Percentiles rank a stretch among this genome's conserved stretches.
phyloP scores from a whole-genome alignment of 257 asterid species.

The Solanum virginianum region DNA sequence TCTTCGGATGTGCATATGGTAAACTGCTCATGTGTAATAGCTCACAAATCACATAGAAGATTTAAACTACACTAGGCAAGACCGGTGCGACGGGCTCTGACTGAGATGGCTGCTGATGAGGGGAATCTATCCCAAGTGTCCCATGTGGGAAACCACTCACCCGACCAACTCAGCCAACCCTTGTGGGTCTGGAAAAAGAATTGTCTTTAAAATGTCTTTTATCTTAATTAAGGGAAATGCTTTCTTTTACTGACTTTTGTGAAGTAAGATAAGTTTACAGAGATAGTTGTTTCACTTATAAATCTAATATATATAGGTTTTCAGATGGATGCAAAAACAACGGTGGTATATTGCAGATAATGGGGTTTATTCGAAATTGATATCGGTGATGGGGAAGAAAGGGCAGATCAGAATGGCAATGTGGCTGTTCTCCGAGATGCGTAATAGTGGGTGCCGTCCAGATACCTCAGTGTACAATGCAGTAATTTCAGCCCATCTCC shows the following conservation, averaged over 20 bases:
- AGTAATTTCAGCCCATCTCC: conserved; percentile 86
- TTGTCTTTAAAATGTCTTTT: background rate
- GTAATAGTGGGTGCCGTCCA: conserved; percentile 86
- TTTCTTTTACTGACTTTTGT: background rate
- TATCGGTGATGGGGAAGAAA: conserved; percentile 92
- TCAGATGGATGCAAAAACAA: conserved; percentile 99
- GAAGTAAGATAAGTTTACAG: background rate
- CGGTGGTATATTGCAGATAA: conserved; percentile 91
- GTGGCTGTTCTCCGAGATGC: conserved; percentile 99
- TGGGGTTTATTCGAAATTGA: conserved; percentile 87
- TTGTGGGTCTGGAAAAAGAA: background rate
- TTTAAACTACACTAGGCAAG: background rate
- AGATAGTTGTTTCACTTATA: background rate
- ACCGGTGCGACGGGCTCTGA: background rate
- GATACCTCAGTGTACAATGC: conserved; percentile 93
- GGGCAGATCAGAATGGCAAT: conserved; percentile 93
- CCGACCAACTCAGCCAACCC: background rate
- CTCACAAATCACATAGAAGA: background rate
- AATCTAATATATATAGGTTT: conserved; percentile 37
- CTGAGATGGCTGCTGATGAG: background rate
- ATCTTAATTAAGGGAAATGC: background rate
- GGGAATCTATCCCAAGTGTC: background rate
- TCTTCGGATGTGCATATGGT: background rate
- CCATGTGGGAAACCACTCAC: background rate
- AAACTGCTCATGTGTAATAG: background rate